Evolutionary conservation across 2,329 filamentous ascomycete genomes (phyloP).

Genomic region (Zymoseptoria pseudotritici): DNA sequence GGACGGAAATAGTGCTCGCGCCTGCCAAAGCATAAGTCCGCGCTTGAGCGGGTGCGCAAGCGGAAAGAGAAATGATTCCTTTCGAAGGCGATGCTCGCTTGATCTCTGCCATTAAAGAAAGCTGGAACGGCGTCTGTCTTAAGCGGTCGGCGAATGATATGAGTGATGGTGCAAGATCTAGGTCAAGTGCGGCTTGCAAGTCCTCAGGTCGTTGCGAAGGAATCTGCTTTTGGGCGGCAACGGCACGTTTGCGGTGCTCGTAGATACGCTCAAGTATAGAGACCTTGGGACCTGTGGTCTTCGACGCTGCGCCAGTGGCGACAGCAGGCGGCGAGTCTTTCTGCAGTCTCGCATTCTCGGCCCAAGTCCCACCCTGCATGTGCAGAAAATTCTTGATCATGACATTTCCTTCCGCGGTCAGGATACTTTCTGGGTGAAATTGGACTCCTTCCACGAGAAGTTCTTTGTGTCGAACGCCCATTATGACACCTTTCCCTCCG

Average conservation of each 20-base stretch:
- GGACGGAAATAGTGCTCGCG: conserved; percentile 94
- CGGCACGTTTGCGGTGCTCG: conserved; percentile 64
- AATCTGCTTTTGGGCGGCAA: conserved; percentile 73
- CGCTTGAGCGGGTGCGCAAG: conserved; percentile 83
- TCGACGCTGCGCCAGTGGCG: conserved; percentile 29
- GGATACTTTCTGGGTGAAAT: conserved; percentile 94
- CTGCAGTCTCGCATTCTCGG: conserved; percentile 59
- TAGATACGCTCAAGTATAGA: conserved; percentile 93
- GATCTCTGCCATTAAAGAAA: conserved; percentile 95
- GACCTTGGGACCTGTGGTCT: conserved; percentile 44
- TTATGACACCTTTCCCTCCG: conserved; percentile 78
- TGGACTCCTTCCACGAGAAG: conserved; percentile 91
- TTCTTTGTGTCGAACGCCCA: conserved; percentile 92
- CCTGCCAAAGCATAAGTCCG: conserved; percentile 87
- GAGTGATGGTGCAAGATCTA: conserved; percentile 76
- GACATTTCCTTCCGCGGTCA: conserved; percentile 76
- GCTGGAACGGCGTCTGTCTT: conserved; percentile 71
- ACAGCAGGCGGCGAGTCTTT: conserved; percentile 32
- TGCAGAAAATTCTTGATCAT: conserved; percentile 92
- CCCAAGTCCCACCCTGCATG: conserved; percentile 87
- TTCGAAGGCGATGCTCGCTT: conserved; percentile 96
- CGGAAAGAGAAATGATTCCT: conserved; percentile 80
- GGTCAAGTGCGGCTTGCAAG: conserved; percentile 76
- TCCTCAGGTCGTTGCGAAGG: conserved; percentile 78
- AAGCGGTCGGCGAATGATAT: conserved; percentile 74